These are phyloP conservation scores for Glebionis coronaria DNA, from an alignment of 129 eudicot genomes.

Conservation along the genomic window DNA sequence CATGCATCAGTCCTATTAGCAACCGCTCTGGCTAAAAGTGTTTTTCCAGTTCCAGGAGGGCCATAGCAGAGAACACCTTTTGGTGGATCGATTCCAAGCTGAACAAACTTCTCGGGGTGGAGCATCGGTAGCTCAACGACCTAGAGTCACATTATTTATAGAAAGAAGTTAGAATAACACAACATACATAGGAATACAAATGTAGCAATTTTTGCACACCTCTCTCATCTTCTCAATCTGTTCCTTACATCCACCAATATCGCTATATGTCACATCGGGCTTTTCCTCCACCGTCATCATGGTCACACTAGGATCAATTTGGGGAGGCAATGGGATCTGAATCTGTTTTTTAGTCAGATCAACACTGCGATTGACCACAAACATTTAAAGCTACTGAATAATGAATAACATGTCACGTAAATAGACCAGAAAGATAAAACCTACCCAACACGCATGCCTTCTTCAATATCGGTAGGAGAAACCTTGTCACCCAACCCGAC, in stretches of 20 bases:
- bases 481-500: slow-evolving; percentile 96
- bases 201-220: slow-evolving; percentile 36
- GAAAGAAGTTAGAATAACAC: background rate
- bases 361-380: slow-evolving; percentile 51
- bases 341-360: slow-evolving; percentile 87
- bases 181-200: background rate
- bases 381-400: background rate
- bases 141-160: slow-evolving; percentile 26
- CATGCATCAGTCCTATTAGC: slow-evolving; percentile 96
- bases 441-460: slow-evolving; percentile 99
- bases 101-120: slow-evolving; percentile 96
- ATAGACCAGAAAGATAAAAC: slow-evolving; percentile 3
- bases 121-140: slow-evolving; percentile 99
- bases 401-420: no score
- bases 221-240: slow-evolving; percentile 99
- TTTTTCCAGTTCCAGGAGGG: slow-evolving; percentile 99
- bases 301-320: slow-evolving; percentile 96
- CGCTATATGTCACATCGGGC: slow-evolving; percentile 97
- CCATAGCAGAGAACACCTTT: slow-evolving; percentile 99
- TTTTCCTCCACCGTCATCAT: slow-evolving; percentile 99
- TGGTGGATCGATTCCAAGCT: slow-evolving; percentile 99
- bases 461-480: slow-evolving; percentile 98
- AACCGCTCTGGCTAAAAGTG: slow-evolving; percentile 93
- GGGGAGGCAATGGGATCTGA: slow-evolving; percentile 96
- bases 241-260: slow-evolving; percentile 98